These are phyloP conservation scores for Cadophora sp. DNA, from an alignment of 2,329 filamentous ascomycete species.

Conservation along the genomic window DNA sequence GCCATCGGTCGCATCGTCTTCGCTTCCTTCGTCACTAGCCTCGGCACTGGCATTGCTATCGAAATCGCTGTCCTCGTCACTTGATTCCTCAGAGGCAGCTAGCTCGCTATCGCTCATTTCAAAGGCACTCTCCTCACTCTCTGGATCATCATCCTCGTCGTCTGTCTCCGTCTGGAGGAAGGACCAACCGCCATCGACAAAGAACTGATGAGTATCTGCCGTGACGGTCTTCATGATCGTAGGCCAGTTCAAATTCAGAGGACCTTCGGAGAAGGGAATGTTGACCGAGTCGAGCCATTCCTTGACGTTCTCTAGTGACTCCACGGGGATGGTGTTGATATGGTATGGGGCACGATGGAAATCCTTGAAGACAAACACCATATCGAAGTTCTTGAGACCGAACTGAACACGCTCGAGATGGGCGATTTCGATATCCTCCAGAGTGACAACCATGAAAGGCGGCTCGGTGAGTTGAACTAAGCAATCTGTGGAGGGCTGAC, in stretches of 20 bases:
- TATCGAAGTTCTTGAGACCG: conserved; percentile 97
- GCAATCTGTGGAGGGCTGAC: conserved; percentile 96
- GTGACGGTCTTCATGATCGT: conserved; percentile 99
- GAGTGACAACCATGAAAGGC: conserved; percentile 93
- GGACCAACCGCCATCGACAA: conserved; percentile 91
- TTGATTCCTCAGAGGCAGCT: conserved; percentile 73
- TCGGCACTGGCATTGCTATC: conserved; percentile 87
- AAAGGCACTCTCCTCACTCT: conserved; percentile 91
- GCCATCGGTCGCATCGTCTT: conserved; percentile 77
- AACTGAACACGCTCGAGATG: conserved; percentile 97
- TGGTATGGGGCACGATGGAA: conserved; percentile 90
- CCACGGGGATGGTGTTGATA: conserved; percentile 97
- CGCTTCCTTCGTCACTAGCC: conserved; percentile 76
- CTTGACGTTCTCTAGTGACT: conserved; percentile 92
- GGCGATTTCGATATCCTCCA: conserved; percentile 95
- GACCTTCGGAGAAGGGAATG: conserved; percentile 92
- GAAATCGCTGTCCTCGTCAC: conserved; percentile 91
- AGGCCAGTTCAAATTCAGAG: conserved; percentile 97
- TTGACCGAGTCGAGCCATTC: conserved; percentile 97
- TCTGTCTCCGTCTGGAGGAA: conserved; percentile 91
- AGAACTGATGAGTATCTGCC: conserved; percentile 93
- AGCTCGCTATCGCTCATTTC: conserved; percentile 89
- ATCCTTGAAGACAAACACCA: conserved; percentile 98
- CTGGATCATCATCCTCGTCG: conserved; percentile 77
- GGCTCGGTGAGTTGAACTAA: conserved; percentile 96